Conservation (phyloP, 331 rosid species). For the Phaseolus coccineus region DNA sequence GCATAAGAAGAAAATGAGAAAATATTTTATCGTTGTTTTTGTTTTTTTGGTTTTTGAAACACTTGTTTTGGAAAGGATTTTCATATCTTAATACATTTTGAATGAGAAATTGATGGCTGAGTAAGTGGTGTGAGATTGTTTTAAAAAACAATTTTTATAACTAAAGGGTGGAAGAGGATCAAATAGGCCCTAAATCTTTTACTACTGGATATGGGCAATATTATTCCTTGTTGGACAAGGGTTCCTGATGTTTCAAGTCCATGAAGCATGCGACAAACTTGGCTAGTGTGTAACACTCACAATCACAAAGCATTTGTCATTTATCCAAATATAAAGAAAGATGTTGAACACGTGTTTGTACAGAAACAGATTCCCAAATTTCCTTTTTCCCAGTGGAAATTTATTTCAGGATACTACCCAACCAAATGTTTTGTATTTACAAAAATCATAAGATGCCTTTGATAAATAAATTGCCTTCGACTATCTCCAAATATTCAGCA, state of each 20-base stretch:
- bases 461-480: conserved; percentile 31
- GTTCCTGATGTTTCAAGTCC: conserved; percentile 5
- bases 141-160: background rate
- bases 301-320: conserved; percentile 31
- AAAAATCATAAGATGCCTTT: conserved; percentile 42
- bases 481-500: conserved; percentile 48
- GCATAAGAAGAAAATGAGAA: background rate
- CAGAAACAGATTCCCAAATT: conserved; percentile 33
- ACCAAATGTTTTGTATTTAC: conserved; percentile 49
- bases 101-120: background rate
- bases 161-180: too few species aligned
- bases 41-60: too few species aligned
- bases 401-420: conserved; percentile 49
- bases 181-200: background rate
- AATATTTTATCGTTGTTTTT: background rate
- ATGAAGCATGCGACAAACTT: conserved; percentile 32
- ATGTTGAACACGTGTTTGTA: conserved; percentile 44
- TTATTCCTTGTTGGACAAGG: conserved; percentile 21
- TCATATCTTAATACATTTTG: background rate
- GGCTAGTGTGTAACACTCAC: conserved; percentile 18
- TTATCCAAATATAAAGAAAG: conserved; percentile 37
- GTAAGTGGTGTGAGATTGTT: background rate
- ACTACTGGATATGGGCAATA: background rate
- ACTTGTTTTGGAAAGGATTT: background rate
- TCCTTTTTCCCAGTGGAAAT: conserved; percentile 21